Conservation (phyloP, 345 rosid genomes). For the Populus tremula region DNA sequence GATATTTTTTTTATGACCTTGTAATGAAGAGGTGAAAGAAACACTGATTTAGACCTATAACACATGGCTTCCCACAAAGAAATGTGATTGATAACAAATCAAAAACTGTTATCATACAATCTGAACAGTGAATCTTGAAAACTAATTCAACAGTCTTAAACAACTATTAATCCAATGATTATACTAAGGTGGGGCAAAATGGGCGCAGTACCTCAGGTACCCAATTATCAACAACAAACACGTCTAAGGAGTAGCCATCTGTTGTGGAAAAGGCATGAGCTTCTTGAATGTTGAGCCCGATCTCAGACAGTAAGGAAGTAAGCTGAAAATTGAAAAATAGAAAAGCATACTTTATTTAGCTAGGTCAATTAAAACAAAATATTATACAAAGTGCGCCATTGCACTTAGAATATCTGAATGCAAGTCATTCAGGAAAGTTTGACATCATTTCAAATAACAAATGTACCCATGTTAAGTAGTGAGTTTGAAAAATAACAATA, state of each 20-base stretch:
- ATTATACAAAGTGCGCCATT: background rate
- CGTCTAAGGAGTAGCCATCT: constrained; percentile 74
- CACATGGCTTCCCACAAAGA: background rate
- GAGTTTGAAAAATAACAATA: background rate
- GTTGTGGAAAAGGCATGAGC: constrained; percentile 71
- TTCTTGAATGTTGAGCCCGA: constrained; percentile 68
- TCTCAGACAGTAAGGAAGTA: constrained; percentile 57
- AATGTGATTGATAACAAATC: background rate
- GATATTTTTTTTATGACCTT: background rate
- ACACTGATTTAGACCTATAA: background rate
- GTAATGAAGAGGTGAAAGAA: background rate
- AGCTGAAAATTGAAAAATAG: constrained; percentile 44
- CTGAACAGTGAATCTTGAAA: background rate
- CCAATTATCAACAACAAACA: constrained; percentile 67
- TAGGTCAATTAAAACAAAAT: background rate
- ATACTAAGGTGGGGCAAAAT: background rate
- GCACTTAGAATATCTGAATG: background rate
- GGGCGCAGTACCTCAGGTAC: constrained; percentile 42
- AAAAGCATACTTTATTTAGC: background rate
- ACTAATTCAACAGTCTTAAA: background rate
- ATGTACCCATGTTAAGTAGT: background rate
- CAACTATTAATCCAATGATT: background rate
- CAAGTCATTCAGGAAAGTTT: background rate
- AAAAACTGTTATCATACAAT: background rate
- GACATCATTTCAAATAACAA: background rate